phyloP scores from a whole-genome alignment of 495 filamentous ascomycete genomes.

The Penicillium turbatum region DNA sequence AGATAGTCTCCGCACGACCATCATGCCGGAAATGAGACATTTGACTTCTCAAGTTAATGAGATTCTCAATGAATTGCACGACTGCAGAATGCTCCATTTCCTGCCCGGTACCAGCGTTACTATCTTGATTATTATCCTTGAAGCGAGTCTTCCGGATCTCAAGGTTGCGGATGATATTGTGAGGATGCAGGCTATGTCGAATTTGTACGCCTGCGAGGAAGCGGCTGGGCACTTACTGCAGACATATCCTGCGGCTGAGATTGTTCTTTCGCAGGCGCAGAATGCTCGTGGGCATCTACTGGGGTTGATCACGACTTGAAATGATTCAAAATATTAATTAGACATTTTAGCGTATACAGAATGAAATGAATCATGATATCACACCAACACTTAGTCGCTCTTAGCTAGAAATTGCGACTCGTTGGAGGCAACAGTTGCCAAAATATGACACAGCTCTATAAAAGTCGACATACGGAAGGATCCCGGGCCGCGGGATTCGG shows the following conservation, averaged over 20 bases:
- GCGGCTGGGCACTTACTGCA: slow-evolving; percentile 3
- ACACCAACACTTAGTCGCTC: too few species aligned
- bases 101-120: slow-evolving; percentile 1
- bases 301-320: neutral
- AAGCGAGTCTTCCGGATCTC: slow-evolving; percentile 2
- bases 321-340: neutral
- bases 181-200: slow-evolving; percentile 6
- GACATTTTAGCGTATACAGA: neutral
- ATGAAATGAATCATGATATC: neutral
- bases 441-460: neutral
- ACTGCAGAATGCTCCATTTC: slow-evolving; percentile 8
- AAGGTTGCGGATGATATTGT: slow-evolving; percentile 5
- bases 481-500: neutral
- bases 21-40: neutral
- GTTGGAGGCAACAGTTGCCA: too few species aligned
- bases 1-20: neutral
- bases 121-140: slow-evolving; percentile 2
- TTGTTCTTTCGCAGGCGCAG: slow-evolving; percentile 6
- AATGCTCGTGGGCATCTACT: slow-evolving; percentile 6
- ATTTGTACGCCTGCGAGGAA: slow-evolving; percentile 6
- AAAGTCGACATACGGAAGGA: too few species aligned
- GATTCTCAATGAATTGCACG: slow-evolving; percentile 5
- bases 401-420: too few species aligned
- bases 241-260: slow-evolving; percentile 9
- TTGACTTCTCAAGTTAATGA: slow-evolving; percentile 1